Evolutionary conservation across 441 rosid species (phyloP), one percentile per base, ranked within the genome.

Genomic region (Euphorbia celastroides): DNA sequence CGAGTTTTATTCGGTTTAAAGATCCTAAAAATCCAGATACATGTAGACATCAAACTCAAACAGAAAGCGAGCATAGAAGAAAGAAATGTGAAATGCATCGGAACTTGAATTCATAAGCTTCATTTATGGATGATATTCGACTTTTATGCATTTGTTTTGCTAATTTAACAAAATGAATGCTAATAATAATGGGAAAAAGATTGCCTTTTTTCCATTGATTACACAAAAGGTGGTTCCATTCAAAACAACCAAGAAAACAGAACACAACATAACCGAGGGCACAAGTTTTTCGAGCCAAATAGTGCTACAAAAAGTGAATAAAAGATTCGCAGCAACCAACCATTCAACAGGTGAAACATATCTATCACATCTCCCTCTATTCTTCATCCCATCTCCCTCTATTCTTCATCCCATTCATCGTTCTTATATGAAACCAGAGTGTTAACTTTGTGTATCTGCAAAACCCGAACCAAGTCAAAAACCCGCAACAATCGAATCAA

Each of bases 401-500:
- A 80, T 72, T 83, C 62, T 72, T 93, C 97, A 52, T 91, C 99
- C 99, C 90, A 91, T 46, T 93, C 97, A 22, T 93, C 97, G 31
- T 81, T 87, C 88, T 93, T 93, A 85, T 91, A 93, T 0, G 99
- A 91, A 62, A 93, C 99, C 30, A 90, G 93, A 10, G 97, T 91
- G 74, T 87, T 90, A n/a, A 93, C 97, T 76, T 91, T 93, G 80
- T 93, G 99, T 76, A 93, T 91, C 99, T 93, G 92, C 79, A 80
- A 17, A 46, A 32, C 38, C 46, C 60, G 23, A 25, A 32, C 16
- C 62, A 38, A 48, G 10, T 57, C 22, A 64, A n/a, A 50, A 50
- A 6, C 55, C 9, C 38, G 9, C 38, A 34, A 34, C 38, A 34
- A 34, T 34, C 9, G 38, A 34, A 34, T 34, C 9, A 9, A 34